phyloP scores from a whole-genome alignment of 1,139 yeast species.

The Yamadazyma taylorii region DNA sequence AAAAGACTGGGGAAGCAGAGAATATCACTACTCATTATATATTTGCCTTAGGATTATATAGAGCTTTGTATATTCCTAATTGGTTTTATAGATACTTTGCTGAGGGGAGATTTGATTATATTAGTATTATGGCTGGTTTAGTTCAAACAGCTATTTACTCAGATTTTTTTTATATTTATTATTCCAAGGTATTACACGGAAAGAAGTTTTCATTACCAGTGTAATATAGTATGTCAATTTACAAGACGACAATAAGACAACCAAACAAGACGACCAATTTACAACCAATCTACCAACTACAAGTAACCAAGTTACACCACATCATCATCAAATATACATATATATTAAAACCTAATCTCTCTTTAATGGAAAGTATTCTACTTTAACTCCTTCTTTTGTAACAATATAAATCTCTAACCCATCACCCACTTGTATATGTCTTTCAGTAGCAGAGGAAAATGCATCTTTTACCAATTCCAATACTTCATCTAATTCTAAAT shows the following conservation, averaged over 20 bases:
- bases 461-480: constrained; percentile 88
- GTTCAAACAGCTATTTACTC: constrained; percentile 86
- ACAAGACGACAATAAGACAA: not conserved
- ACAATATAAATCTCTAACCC: constrained; percentile 87
- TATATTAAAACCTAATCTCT: constrained; percentile 54
- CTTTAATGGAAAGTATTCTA: constrained; percentile 82
- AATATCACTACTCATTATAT: constrained; percentile 88
- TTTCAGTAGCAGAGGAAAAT: constrained; percentile 92
- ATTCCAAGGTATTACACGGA: constrained; percentile 76
- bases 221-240: constrained; percentile 1
- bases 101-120: constrained; percentile 67
- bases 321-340: not conserved
- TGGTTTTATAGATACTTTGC: constrained; percentile 86
- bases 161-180: constrained; percentile 92
- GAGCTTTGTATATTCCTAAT: constrained; percentile 88
- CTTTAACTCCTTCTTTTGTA: constrained; percentile 88
- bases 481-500: constrained; percentile 79
- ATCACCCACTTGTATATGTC: constrained; percentile 98
- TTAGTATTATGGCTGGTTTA: constrained; percentile 77
- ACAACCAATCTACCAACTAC: too few species aligned
- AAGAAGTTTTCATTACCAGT: constrained; percentile 74
- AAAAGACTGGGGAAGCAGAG: constrained; percentile 87
- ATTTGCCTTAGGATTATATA: constrained; percentile 86
- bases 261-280: too few species aligned
- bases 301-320: too few species aligned